Percentiles rank a stretch among this genome's conserved stretches.
Evolutionary conservation across 352 stramenopile species (phyloP).

Genomic region (Pythium vanterpoolii): DNA sequence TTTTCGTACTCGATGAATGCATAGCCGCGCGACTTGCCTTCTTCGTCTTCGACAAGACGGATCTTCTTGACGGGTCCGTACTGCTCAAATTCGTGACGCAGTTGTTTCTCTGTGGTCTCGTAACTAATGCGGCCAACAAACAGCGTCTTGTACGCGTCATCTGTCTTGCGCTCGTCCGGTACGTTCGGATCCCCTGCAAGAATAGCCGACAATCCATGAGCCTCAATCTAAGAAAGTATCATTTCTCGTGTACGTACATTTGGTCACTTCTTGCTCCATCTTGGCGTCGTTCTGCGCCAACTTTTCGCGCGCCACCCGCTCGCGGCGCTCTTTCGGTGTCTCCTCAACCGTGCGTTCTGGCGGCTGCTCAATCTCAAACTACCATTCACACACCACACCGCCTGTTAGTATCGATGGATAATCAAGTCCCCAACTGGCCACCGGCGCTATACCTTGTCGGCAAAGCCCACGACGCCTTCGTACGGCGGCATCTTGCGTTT

Average conservation of each 20-base stretch:
- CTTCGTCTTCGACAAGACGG: constrained; percentile 79
- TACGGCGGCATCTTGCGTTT: constrained; percentile 89
- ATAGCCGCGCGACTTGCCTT: constrained; percentile 93
- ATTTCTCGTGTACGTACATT: constrained; percentile 37
- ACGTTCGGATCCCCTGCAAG: constrained; percentile 56
- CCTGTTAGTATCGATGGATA: neutral
- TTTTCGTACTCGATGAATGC: constrained; percentile 99
- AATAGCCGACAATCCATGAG: neutral
- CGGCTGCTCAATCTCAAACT: constrained; percentile 65
- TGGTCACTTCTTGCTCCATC: constrained; percentile 51
- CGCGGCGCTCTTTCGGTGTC: constrained; percentile 73
- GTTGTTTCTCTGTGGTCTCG: constrained; percentile 97
- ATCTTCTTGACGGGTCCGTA: constrained; percentile 91
- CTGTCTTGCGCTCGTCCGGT: constrained; percentile 63
- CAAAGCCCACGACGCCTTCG: constrained; percentile 44
- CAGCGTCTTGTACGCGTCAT: constrained; percentile 96
- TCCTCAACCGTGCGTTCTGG: constrained; percentile 58
- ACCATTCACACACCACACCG: neutral
- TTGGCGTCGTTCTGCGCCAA: constrained; percentile 57
- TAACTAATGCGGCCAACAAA: constrained; percentile 98
- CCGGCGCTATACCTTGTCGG: constrained; percentile 34
- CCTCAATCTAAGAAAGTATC: neutral
- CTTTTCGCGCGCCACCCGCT: constrained; percentile 59
- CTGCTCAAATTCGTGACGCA: constrained; percentile 96
- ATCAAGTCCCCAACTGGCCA: no score